Base-by-base conservation (phyloP, 768 basidiomycete species). In the Mycena haematopus region DNA sequence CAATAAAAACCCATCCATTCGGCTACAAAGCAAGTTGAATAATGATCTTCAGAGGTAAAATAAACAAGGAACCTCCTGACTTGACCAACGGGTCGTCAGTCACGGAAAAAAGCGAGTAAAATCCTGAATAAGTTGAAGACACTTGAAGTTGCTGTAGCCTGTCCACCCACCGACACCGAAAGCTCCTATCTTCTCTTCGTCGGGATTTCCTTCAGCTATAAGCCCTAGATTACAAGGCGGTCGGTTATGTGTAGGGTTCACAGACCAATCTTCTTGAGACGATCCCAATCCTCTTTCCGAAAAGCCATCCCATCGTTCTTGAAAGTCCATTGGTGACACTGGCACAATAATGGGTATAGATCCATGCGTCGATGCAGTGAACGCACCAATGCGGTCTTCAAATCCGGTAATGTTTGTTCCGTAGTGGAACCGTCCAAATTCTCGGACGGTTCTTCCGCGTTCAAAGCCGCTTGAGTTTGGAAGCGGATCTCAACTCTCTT, bases 1-100 rank as follows among this genome's bases (percentile, higher is more conserved):
- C 94, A 98, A 73, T 96, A 92, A 73, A 97, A 98, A 0, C 88
- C 90, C 95, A 96, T 96, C 87, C 93, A 95, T 71, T 91, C 85
- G 33, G 87, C 94, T 84, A 72, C n/a, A 52, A 74, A 66, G 25
- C 42, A 63, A 31, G 27, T 36, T 27, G n/a, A n/a, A n/a, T n/a
- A 77, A 60, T 1, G 38, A 10, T 36, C 17, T 42, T 36, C 6
- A 8, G 17, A 56, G 62, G 68, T 54, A 68, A 73, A 58, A 68
- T 33, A 46, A 21, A 35, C 13, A 50, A 15, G 56, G 3, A 72
- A 89, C 90, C 85, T 78, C 91, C 91, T 19, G 91, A 93, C 4
- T 84, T 89, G 1, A 93, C 91, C 70, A 91, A 89, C 0, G 92
- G 92, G 66, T 90, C 88, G 62, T 93, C 92, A 2, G 92, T 93